A percentile compares a stretch with the other conserved stretches of the same genome.
These are phyloP conservation scores for Actinomortierella ambigua DNA, from an alignment of 371 early-diverging fungal species.

Conservation along the genomic window DNA sequence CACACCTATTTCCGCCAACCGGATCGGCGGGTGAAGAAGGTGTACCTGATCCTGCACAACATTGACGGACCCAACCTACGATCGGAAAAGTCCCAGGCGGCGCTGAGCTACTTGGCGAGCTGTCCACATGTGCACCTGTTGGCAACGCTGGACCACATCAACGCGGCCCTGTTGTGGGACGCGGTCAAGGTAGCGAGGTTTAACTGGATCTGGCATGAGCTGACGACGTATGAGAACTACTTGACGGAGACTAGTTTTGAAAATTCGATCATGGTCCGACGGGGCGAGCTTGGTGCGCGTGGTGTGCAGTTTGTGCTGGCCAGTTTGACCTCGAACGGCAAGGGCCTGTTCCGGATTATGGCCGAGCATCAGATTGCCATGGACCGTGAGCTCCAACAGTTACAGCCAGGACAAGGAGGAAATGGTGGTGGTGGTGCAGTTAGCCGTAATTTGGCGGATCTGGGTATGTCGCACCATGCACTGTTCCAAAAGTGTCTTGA, in stretches of 20 bases:
- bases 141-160: slow-evolving; percentile 90
- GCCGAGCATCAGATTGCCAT: slow-evolving; percentile 71
- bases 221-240: slow-evolving; percentile 86
- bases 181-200: slow-evolving; percentile 67
- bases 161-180: slow-evolving; percentile 90
- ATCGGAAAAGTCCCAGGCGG: slow-evolving; percentile 67
- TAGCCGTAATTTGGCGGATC: slow-evolving; percentile 35
- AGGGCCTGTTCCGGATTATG: slow-evolving; percentile 77
- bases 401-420: slow-evolving; percentile 31
- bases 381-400: slow-evolving; percentile 52
- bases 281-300: slow-evolving; percentile 60
- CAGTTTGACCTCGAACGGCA: slow-evolving; percentile 82
- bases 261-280: slow-evolving; percentile 69
- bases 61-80: slow-evolving; percentile 89
- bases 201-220: slow-evolving; percentile 90
- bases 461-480: slow-evolving; percentile 65
- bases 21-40: slow-evolving; percentile 51
- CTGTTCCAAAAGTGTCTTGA: slow-evolving; percentile 80
- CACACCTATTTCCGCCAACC: slow-evolving; percentile 61
- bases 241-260: slow-evolving; percentile 83
- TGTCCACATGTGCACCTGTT: slow-evolving; percentile 75
- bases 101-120: slow-evolving; percentile 70
- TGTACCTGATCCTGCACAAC: slow-evolving; percentile 88
- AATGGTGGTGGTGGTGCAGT: slow-evolving; percentile 13
- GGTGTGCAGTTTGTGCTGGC: slow-evolving; percentile 86